A percentile compares a stretch with the other conserved stretches of the same genome.
These are phyloP conservation scores for Pythium coloratum DNA, from an alignment of 352 stramenopile species.

Conservation along the genomic window DNA sequence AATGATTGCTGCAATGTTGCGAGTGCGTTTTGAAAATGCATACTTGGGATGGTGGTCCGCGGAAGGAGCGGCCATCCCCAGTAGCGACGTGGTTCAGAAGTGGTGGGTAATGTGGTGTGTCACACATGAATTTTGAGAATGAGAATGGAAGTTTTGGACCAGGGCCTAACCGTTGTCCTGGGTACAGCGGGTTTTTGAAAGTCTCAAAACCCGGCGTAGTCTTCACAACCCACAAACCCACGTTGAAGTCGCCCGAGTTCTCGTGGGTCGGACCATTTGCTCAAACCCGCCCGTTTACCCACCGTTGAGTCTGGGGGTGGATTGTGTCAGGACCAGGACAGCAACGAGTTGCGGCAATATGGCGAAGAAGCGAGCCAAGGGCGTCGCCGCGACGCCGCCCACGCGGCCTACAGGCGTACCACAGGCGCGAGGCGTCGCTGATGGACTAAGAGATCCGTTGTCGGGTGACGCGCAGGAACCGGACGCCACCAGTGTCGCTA, in stretches of 20 bases:
- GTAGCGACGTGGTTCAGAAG: too few species aligned
- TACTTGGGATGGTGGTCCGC: too few species aligned
- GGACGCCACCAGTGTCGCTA: neutral
- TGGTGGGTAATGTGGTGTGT: too few species aligned
- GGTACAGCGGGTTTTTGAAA: conserved; percentile 6
- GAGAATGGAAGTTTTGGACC: neutral
- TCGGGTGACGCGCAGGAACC: neutral
- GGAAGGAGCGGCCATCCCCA: too few species aligned
- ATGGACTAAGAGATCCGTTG: neutral
- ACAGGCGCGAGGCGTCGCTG: neutral
- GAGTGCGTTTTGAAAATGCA: too few species aligned
- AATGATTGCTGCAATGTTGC: too few species aligned
- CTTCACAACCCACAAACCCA: conserved; percentile 17
- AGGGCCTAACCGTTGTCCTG: conserved; percentile 4
- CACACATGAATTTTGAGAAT: too few species aligned
- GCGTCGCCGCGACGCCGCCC: conserved; percentile 6
- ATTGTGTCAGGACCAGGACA: neutral
- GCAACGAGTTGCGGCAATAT: conserved; percentile 19
- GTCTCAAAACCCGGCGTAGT: neutral
- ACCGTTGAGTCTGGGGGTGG: neutral
- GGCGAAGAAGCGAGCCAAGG: conserved; percentile 45
- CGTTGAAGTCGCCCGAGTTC: conserved; percentile 25
- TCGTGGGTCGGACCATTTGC: neutral
- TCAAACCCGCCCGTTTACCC: conserved; percentile 19
- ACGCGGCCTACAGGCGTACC: neutral